Base-by-base conservation (phyloP, 768 basidiomycete genomes). In the Terana coerulea region DNA sequence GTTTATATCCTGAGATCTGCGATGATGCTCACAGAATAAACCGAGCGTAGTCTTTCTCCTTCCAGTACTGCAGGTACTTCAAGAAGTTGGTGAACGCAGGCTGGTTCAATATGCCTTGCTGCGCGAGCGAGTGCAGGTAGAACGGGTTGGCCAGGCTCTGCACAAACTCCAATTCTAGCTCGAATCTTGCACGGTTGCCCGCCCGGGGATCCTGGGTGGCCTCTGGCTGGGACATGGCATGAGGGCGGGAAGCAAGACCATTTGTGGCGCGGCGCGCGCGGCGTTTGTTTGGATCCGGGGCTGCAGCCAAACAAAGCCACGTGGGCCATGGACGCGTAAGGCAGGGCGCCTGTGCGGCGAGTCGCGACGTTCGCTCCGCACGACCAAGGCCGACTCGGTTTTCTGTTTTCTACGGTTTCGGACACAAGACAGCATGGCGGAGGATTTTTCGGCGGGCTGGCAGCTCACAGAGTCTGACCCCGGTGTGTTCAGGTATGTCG, bases 141-240 rank as follows among this genome's bases (percentile, higher is more conserved):
- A 86, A 91, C 0, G 94, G 94, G 62, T 94, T 94, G 22, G 93
- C 91, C n/a, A 95, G 77, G 5, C 91, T 86, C 69, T 97, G 94
- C 4, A 97, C 85, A 63, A 97, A 95, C 69, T 97, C 91, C 33
- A 91, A 78, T 64, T 91, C 91, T 25, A 92, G 78, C 61, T 91
- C 89, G 57, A 92, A 91, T 48, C 86, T 75, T 29, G 85, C 82
- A 25, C 86, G 79, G 61, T 93, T 92, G 2, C 74, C 77, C 17
- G 71, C 71, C 53, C 77, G 79, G 21, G 79, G 76, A 58, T 86
- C 86, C 29, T 66, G 59, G n/a, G 63, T 64, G 8, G 55, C 49
- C 34, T 60, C 58, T 7, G 56, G 15, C 43, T 63, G 61, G 21
- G 64, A 65, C 63, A 63, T 64, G 14, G 12, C 28, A 33, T 15